Percentiles rank a stretch among this genome's conserved stretches.
These are phyloP conservation scores for Alternaria viburni DNA, from an alignment of 2,329 filamentous ascomycete genomes.

Conservation along the genomic window DNA sequence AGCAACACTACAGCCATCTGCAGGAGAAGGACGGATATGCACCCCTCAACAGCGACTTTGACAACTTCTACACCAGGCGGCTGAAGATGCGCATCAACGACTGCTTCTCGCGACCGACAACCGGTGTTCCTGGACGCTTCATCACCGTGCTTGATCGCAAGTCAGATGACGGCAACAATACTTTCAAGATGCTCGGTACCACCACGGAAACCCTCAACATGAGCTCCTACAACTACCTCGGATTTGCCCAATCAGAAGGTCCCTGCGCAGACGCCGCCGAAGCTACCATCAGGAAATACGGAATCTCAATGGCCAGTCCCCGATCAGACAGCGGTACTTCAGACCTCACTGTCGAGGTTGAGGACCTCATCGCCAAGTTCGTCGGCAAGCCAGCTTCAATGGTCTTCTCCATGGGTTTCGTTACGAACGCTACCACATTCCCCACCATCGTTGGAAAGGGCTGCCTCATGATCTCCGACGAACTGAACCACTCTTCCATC, in stretches of 20 bases:
- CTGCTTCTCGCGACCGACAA: constrained; percentile 91
- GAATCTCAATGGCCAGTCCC: constrained; percentile 81
- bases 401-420: constrained; percentile 99
- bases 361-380: constrained; percentile 86
- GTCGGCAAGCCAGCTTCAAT: constrained; percentile 94
- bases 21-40: constrained; percentile 88
- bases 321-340: constrained; percentile 84
- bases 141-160: constrained; percentile 92
- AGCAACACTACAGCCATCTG: constrained; percentile 84
- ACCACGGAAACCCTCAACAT: constrained; percentile 95
- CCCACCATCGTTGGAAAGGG: constrained; percentile 91
- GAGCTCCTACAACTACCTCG: constrained; percentile 99
- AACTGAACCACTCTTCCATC: constrained; percentile 97
- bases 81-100: constrained; percentile 96
- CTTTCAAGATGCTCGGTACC: constrained; percentile 87
- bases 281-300: constrained; percentile 82
- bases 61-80: constrained; percentile 95
- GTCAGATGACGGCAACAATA: constrained; percentile 89
- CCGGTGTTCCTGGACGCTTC: constrained; percentile 90
- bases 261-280: constrained; percentile 95
- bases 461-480: constrained; percentile 92
- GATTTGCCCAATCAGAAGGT: constrained; percentile 96
- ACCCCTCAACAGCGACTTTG: constrained; percentile 95
- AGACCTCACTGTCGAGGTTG: constrained; percentile 87
- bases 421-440: constrained; percentile 92